Evolutionary conservation across 345 rosid genomes (phyloP), one percentile per base, ranked within the genome.

Genomic region (Barbarea vulgaris): DNA sequence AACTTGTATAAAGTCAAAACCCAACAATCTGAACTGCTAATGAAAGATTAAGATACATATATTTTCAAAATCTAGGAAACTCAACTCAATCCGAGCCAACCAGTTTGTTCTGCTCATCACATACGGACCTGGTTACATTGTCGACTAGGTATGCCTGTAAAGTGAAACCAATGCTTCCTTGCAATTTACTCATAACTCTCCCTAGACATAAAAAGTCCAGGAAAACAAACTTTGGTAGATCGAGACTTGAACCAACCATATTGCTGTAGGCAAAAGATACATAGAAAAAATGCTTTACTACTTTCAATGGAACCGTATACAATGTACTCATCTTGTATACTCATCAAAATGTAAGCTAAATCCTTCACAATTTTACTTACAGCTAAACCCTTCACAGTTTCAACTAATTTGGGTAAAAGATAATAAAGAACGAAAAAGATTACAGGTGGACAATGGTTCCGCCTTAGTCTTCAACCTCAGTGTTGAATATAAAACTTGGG

Each of bases 401-500:
- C 66, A 66, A 57, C 72, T 66, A 65, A 41, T 42, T 64, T 54
- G 37, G 64, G 34, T 52, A 42, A 39, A 73, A 14, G n/a, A 48
- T 34, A 22, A 44, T 21, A 21, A n/a, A 24, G 33, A 37, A n/a
- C 57, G 44, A 24, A 34, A 18, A 65, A 46, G n/a, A 57, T 47
- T 8, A 17, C 17, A 5, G 22, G 31, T 58, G 47, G 42, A 70
- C 56, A 47, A 59, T 14, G 17, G 41, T 47, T 47, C 28, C 21
- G 41, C 55, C 11, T 82, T 73, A 81, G 47, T 84, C 87, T 68
- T 85, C 90, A 57, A 84, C 86, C 82, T 78, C 84, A 1, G 87
- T 84, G 82, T 82, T 81, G 79, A 87, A 85, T 61, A 88, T 77
- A 73, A 86, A 88, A 77, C 88, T 87, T 24, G 97, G 94, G 65